Evolutionary conservation across 1,284 basidiomycete species (phyloP), one percentile per base, ranked within the genome.

Genomic region (Microbotryum scabiosae): DNA sequence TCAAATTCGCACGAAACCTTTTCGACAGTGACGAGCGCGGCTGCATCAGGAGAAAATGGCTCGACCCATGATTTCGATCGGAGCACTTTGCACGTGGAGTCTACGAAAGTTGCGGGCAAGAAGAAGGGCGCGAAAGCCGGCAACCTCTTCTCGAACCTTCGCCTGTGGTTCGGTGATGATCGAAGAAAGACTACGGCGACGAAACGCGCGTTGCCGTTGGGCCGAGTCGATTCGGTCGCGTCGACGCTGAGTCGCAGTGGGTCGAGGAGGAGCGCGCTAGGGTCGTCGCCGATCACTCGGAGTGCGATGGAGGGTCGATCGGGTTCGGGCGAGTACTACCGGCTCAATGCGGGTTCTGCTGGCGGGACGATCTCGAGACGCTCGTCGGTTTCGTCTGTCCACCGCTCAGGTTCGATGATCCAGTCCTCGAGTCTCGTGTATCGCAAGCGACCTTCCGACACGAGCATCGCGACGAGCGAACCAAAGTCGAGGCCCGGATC

Each of bases 121-220:
- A 76, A 75, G 63, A 72, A 71, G 57, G 74, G 57, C 25, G 44
- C 46, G 9, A 60, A 58, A 43, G 59, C 59, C 4, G 54, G 76
- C 61, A 75, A 75, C 43, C 66, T 80, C 16, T 76, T 79, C 69
- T 75, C 73, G 2, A 75, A 74, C 4, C 78, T 80, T 69, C 75
- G 76, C 16, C 72, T 76, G 56, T 74, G 79, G 71, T 79, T 79
- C 67, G 74, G 76, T 59, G 78, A 79, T 36, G 77, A 77, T 47
- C 68, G 72, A 14, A 73, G 74, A 16, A 75, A 77, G 46, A 69
- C 75, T 3, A 78, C 56, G 46, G 70, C 75, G 4, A 78, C 56
- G 25, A 62, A 61, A 26, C 57, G 57, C 3, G 25, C 5, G 4
- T 1, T 28, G 28, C 14, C 48, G 25, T 28, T 26, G 16, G 74